Evolutionary conservation across 179 eudicot species (phyloP), one percentile per base, ranked within the genome.

Genomic region (Drosera spatulata): DNA sequence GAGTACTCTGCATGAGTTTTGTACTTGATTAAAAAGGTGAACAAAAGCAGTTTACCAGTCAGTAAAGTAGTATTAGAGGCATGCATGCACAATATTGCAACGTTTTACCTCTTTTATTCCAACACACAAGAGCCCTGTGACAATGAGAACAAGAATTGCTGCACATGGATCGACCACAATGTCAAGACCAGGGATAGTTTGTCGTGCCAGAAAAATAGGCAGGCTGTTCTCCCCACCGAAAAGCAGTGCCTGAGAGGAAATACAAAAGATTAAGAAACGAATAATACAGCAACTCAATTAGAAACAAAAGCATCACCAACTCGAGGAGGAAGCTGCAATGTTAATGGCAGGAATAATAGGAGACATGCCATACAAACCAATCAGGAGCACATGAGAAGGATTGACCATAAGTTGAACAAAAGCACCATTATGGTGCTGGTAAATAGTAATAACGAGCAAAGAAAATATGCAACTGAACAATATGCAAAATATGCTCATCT

Each of bases 121-220:
- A 22, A 77, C 73, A 75, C 95, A 88, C 58, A 91, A 69, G 48
- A 91, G 91, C 58, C 77, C 91, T 39, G 96, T 85, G 61, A 85
- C 95, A 61, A 85, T 60, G 46, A 82, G 67, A 59, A 88, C 91
- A 54, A 91, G 73, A 45, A 80, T 53, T 58, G 91, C 91, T 38
- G 97, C 96, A 80, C 97, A 91, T 37, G 97, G 97, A 56, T 91
- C 97, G 45, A 91, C 85, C 62, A 81, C 80, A 57, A 88, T 60
- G 61, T 74, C 83, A 75, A 85, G 74, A 60, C 80, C 76, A 59
- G 96, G 94, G 60, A 91, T 66, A 58, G 76, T 38, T 2, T 82
- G 91, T 15, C 96, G 96, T 53, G 96, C 88, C 56, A 91, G 80
- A 62, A 88, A 91, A 51, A 55, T 66, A 49, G 97, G 97, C 61